These are phyloP conservation scores for Zelopaecilomyces penicillatus DNA, from an alignment of 2,329 filamentous ascomycete genomes.

Conservation along the genomic window DNA sequence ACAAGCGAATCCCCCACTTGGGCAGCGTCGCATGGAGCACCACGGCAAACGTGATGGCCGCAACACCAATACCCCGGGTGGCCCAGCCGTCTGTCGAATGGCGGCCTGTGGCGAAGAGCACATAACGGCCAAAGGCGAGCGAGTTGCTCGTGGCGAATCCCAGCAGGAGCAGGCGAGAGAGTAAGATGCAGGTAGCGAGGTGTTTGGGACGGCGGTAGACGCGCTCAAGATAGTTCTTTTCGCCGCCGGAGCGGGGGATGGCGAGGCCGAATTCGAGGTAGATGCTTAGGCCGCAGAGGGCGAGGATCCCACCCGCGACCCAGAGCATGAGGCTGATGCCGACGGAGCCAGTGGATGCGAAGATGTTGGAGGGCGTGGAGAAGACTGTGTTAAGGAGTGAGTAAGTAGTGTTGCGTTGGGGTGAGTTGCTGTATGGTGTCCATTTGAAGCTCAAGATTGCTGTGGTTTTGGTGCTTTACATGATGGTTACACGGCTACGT, in stretches of 20 bases:
- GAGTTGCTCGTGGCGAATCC: constrained; percentile 53
- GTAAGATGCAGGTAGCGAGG: constrained; percentile 50
- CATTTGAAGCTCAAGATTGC: not conserved
- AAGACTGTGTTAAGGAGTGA: constrained; percentile 38
- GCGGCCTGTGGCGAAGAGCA: constrained; percentile 45
- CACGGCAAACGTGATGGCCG: constrained; percentile 46
- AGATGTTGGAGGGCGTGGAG: constrained; percentile 46
- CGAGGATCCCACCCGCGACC: constrained; percentile 39
- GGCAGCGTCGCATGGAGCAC: constrained; percentile 43
- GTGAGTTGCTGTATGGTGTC: not conserved
- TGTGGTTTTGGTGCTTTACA: not conserved
- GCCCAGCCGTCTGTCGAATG: constrained; percentile 43
- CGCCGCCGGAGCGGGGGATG: constrained; percentile 53
- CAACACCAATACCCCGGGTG: constrained; percentile 47
- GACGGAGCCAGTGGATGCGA: constrained; percentile 43
- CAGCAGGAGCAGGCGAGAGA: constrained; percentile 52
- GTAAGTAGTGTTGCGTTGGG: not conserved
- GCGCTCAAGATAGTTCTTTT: constrained; percentile 60
- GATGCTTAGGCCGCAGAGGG: constrained; percentile 51
- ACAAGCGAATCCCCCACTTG: constrained; percentile 50
- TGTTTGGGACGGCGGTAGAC: constrained; percentile 51
- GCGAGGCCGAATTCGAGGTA: constrained; percentile 56
- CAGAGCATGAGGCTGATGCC: constrained; percentile 25
- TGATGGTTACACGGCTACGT: not conserved
- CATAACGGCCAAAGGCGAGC: constrained; percentile 49